A percentile compares a stretch with the other conserved stretches of the same genome.
Evolutionary conservation across 805 yeast species (phyloP).

Genomic region (Candida golubevii): DNA sequence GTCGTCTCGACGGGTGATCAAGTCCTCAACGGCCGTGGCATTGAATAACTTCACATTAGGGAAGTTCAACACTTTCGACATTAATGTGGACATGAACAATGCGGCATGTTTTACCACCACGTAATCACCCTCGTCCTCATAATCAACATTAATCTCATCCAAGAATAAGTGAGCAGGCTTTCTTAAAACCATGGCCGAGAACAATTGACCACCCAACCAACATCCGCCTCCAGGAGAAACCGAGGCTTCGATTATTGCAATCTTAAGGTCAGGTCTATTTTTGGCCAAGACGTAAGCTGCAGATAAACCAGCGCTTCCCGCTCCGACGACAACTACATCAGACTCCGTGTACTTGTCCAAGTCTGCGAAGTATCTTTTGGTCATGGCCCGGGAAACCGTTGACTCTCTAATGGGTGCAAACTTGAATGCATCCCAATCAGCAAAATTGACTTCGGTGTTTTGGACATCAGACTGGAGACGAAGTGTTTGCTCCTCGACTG

Average conservation of each 20-base stretch:
- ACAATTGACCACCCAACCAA: constrained; percentile 73
- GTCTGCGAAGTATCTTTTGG: constrained; percentile 66
- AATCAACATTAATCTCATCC: constrained; percentile 58
- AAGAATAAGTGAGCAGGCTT: constrained; percentile 73
- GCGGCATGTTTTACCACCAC: constrained; percentile 82
- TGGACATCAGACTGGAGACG: constrained; percentile 17
- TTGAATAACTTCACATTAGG: constrained; percentile 76
- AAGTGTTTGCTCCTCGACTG: constrained; percentile 4
- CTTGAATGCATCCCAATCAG: constrained; percentile 66
- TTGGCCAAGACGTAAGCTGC: constrained; percentile 73
- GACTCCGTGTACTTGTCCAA: constrained; percentile 70
- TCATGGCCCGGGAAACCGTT: constrained; percentile 78
- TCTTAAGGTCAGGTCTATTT: constrained; percentile 70
- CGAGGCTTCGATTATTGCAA: constrained; percentile 68
- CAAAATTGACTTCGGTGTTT: constrained; percentile 26
- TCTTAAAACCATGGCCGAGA: constrained; percentile 75
- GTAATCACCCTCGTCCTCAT: constrained; percentile 76
- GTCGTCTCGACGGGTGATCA: constrained; percentile 64
- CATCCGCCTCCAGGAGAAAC: constrained; percentile 83
- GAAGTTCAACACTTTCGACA: constrained; percentile 63
- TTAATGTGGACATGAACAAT: constrained; percentile 63
- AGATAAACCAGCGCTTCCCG: constrained; percentile 72
- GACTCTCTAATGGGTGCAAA: constrained; percentile 75
- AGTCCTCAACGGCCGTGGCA: constrained; percentile 77
- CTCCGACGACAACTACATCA: constrained; percentile 72